A percentile compares a stretch with the other conserved stretches of the same genome.
These are phyloP conservation scores for Scheffersomyces quercinus DNA, from an alignment of 1,139 yeast genomes.

Conservation along the genomic window DNA sequence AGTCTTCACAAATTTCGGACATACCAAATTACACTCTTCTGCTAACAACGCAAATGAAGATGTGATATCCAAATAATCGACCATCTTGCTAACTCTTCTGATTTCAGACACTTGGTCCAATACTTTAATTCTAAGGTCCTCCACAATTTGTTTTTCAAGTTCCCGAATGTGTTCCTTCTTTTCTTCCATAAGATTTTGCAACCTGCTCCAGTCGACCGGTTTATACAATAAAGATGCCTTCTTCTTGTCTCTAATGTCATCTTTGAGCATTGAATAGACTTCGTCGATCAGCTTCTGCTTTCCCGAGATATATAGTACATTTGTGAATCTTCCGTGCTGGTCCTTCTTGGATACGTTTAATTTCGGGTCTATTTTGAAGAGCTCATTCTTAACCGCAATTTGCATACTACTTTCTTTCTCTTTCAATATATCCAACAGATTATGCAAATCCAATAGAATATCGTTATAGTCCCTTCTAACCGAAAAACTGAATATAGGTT, in stretches of 20 bases:
- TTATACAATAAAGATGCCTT: conserved; percentile 32
- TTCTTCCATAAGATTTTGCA: conserved; percentile 29
- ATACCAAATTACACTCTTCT: conserved; percentile 57
- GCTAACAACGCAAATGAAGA: conserved; percentile 74
- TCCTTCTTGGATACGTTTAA: conserved; percentile 27
- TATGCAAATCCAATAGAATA: conserved; percentile 30
- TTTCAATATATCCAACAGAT: conserved; percentile 29
- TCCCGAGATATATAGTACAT: conserved; percentile 38
- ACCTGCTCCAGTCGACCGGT: conserved; percentile 32
- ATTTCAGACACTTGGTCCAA: conserved; percentile 39
- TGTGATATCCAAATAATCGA: conserved; percentile 74
- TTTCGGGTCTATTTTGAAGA: conserved; percentile 31
- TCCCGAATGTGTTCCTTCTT: conserved; percentile 25
- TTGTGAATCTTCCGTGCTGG: conserved; percentile 31
- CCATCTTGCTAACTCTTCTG: conserved; percentile 44
- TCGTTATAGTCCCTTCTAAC: conserved; percentile 31
- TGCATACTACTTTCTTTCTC: conserved; percentile 23
- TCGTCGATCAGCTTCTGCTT: conserved; percentile 27
- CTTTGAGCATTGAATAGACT: conserved; percentile 9
- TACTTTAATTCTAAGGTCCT: conserved; percentile 39
- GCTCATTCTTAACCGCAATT: conserved; percentile 16
- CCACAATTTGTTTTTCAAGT: conserved; percentile 49
- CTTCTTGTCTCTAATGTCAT: conserved; percentile 27
- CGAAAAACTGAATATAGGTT: conserved; percentile 19
- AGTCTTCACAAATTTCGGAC: conserved; percentile 64